Conservation (phyloP, 2,329 filamentous ascomycete species). For the Neobulgaria alba region DNA sequence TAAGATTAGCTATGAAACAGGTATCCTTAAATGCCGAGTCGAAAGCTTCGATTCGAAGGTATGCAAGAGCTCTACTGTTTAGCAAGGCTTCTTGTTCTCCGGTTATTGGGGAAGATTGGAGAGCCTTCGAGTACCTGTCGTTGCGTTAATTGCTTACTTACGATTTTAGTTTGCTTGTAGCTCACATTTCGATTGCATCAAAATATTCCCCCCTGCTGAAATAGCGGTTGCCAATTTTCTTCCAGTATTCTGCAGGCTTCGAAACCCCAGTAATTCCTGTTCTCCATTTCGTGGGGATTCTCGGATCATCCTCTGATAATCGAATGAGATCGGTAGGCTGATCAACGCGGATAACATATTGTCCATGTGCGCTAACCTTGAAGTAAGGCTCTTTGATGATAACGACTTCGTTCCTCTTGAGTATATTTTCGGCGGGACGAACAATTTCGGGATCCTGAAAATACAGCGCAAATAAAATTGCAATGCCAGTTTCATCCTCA, state of each 20-base stretch:
- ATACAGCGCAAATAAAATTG: neutral
- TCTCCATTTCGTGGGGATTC: neutral
- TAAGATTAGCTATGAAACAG: constrained; percentile 7
- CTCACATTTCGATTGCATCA: neutral
- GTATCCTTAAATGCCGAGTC: constrained; percentile 30
- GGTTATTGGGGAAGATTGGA: constrained; percentile 23
- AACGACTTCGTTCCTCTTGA: neutral
- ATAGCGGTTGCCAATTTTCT: neutral
- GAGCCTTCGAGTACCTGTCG: constrained; percentile 10
- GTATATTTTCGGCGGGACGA: neutral
- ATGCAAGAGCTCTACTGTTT: constrained; percentile 32
- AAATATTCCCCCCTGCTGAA: neutral
- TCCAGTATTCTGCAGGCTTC: neutral
- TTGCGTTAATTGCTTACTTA: neutral
- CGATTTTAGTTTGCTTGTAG: neutral
- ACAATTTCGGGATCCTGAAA: neutral
- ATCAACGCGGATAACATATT: neutral
- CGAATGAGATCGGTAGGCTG: neutral
- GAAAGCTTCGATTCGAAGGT: constrained; percentile 26
- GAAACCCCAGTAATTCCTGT: too few relatives aligned
- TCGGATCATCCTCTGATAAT: neutral
- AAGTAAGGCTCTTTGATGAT: neutral
- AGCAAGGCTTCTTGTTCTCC: constrained; percentile 21
- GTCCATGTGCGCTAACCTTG: too few relatives aligned
- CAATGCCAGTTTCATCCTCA: constrained; percentile 3